Conservation (phyloP, 768 basidiomycete genomes). For the Lactifluus piperatus region DNA sequence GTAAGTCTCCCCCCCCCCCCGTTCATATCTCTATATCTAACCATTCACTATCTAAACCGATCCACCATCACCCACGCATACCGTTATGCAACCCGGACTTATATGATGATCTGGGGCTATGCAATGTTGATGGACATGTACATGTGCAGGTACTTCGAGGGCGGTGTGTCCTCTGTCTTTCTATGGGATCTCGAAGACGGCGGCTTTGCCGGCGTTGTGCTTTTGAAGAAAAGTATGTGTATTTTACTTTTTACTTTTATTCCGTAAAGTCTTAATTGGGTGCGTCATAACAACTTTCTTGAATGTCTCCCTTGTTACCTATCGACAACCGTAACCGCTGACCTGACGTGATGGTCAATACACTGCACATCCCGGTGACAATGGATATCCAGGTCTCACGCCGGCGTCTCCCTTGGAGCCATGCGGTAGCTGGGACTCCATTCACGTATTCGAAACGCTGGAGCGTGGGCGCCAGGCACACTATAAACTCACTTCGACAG, state of each 20-base stretch:
- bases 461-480: constrained; percentile 89
- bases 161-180: constrained; percentile 95
- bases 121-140: neutral
- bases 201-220: constrained; percentile 91
- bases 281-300: neutral
- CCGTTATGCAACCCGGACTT: neutral
- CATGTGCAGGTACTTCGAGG: constrained; percentile 82
- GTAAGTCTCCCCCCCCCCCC: constrained; percentile 34
- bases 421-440: constrained; percentile 93
- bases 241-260: neutral
- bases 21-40: neutral
- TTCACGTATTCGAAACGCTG: constrained; percentile 94
- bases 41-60: neutral
- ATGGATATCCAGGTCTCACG: constrained; percentile 42
- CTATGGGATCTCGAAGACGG: constrained; percentile 98
- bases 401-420: constrained; percentile 49
- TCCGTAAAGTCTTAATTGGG: neutral
- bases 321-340: neutral
- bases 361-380: too few species aligned
- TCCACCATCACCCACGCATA: neutral
- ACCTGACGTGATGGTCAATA: too few species aligned
- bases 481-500: constrained; percentile 94
- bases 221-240: constrained; percentile 83
- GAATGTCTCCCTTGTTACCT: neutral
- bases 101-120: neutral